These are phyloP conservation scores for Chlamydomonas incerta DNA, from an alignment of 139 green algal genomes.

Conservation along the genomic window DNA sequence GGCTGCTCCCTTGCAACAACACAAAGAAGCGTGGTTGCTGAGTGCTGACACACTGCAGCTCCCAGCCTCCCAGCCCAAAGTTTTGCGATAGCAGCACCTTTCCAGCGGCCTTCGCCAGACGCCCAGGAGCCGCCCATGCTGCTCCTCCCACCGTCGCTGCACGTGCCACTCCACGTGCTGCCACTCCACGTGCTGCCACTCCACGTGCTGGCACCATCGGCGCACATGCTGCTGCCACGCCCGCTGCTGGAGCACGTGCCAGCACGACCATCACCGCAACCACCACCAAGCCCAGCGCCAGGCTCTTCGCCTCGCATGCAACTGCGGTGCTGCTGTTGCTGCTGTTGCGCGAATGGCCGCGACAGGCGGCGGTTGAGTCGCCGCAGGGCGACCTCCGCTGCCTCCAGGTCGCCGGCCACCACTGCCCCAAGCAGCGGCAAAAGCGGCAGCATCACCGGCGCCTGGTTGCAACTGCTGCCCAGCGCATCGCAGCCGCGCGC, in stretches of 20 bases:
- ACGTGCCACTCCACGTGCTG: neutral
- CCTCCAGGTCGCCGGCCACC: neutral
- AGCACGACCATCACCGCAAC: neutral
- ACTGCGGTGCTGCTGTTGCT: neutral
- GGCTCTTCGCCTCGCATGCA: neutral
- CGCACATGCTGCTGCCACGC: neutral
- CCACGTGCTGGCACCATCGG: neutral
- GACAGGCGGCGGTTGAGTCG: conserved; percentile 6
- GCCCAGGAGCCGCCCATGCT: no score
- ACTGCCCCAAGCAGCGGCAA: conserved; percentile 12
- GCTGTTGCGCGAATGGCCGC: neutral
- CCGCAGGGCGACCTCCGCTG: neutral
- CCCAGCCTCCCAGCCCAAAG: no score
- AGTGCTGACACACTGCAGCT: no score
- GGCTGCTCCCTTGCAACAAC: no score
- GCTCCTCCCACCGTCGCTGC: neutral
- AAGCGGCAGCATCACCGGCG: neutral
- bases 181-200: neutral
- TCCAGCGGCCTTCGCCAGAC: no score
- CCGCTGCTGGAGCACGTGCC: neutral
- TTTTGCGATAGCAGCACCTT: neutral
- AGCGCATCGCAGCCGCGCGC: no score
- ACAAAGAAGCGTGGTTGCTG: no score
- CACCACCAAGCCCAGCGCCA: no score
- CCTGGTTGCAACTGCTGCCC: no score